A percentile compares a stretch with the other conserved stretches of the same genome.
phyloP scores from a whole-genome alignment of 202 grass and related monocot species.

The Panicum virgatum region DNA sequence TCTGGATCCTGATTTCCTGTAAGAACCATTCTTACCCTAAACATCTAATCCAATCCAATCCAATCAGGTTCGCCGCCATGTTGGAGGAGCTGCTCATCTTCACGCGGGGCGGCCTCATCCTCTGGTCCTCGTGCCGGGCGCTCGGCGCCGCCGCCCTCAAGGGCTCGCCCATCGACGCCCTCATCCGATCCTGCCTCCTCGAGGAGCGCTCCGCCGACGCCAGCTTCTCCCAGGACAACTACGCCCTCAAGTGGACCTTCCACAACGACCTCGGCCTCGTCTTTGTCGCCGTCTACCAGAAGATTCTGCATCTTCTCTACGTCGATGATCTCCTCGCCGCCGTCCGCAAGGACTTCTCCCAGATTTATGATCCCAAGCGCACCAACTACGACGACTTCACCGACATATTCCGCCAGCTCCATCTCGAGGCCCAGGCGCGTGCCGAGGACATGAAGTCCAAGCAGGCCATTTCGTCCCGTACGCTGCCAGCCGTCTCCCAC shows the following conservation, averaged over 20 bases:
- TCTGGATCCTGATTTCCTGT: too few species aligned
- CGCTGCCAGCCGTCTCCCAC: background rate
- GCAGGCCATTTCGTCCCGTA: constrained; percentile 23
- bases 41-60: too few species aligned
- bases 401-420: constrained; percentile 75
- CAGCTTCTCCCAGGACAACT: constrained; percentile 65
- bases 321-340: constrained; percentile 80
- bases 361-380: constrained; percentile 60
- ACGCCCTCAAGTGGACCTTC: constrained; percentile 93
- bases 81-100: constrained; percentile 97
- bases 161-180: constrained; percentile 86
- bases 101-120: constrained; percentile 85
- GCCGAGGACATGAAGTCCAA: constrained; percentile 75
- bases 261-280: constrained; percentile 86
- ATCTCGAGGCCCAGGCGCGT: constrained; percentile 79
- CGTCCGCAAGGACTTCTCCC: constrained; percentile 59
- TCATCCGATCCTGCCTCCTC: constrained; percentile 92
- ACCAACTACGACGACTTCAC: constrained; percentile 49
- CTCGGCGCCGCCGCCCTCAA: constrained; percentile 66
- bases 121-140: constrained; percentile 80
- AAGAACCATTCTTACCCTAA: too few species aligned
- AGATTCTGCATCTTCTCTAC: constrained; percentile 85
- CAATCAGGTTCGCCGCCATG: constrained; percentile 43
- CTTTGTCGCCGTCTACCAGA: constrained; percentile 90
- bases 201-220: constrained; percentile 85